These are phyloP conservation scores for Linaria vulgaris DNA, from an alignment of 257 asterid species.

Conservation along the genomic window DNA sequence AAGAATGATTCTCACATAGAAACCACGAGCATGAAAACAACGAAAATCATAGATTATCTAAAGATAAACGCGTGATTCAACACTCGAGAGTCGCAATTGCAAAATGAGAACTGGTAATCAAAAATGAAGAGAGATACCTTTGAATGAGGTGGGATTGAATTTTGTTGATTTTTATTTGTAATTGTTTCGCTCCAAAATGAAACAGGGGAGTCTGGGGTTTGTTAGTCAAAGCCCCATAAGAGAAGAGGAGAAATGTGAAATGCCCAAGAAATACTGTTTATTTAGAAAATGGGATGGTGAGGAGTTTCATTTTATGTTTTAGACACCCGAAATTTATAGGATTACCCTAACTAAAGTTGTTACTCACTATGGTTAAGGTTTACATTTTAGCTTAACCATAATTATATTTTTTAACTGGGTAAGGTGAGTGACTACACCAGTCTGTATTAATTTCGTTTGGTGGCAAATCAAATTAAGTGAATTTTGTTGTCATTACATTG, in stretches of 20 bases:
- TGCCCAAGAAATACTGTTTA: slow-evolving; percentile 40
- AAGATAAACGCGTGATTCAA: too few species aligned
- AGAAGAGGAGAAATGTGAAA: slow-evolving; percentile 33
- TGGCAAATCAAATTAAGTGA: too few species aligned
- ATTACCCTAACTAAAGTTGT: slow-evolving; percentile 39
- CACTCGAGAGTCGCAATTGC: too few species aligned
- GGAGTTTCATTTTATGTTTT: slow-evolving; percentile 32
- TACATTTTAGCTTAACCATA: slow-evolving; percentile 31
- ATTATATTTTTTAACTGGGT: slow-evolving; percentile 29
- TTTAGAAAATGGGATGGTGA: slow-evolving; percentile 26
- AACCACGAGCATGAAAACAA: too few species aligned
- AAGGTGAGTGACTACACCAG: too few species aligned
- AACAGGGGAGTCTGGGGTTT: slow-evolving; percentile 9
- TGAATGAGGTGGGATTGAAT: too few species aligned
- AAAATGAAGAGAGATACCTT: too few species aligned
- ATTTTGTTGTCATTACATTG: too few species aligned
- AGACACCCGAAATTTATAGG: slow-evolving; percentile 27
- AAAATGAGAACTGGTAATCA: too few species aligned
- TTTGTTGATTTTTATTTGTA: neutral
- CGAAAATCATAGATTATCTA: too few species aligned
- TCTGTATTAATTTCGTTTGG: too few species aligned
- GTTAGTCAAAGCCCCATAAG: slow-evolving; percentile 45
- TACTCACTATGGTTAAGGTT: slow-evolving; percentile 29
- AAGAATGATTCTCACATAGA: too few species aligned
- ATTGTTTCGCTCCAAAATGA: slow-evolving; percentile 41